Evolutionary conservation across 2,329 filamentous ascomycete species (phyloP), one percentile per base, ranked within the genome.

Genomic region (Monilinia laxa): DNA sequence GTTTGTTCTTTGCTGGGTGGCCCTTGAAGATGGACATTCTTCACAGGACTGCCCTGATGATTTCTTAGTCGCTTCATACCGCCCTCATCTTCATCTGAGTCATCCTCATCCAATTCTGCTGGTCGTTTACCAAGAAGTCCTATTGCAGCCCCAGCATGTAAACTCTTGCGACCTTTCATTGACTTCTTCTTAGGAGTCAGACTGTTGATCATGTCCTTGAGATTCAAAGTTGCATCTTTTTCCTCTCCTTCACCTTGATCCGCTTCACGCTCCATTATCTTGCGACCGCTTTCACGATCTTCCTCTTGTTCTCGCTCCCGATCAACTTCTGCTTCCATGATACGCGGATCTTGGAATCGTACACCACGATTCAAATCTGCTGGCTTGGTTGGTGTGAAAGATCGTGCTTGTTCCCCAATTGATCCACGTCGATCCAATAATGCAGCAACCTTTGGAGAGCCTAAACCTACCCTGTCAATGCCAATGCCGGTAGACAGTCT

Each of bases 151-250:
- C 90, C 90, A 25, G 92, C 86, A 70, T 90, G 88, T 60, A 93
- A 81, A 74, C 90, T 93, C 79, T 93, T 93, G 52, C 90, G 87
- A 18, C 87, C 87, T 66, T 83, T 87, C 9, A 90, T 71, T 7
- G 79, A 77, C 64, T 85, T 88, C 76, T 92, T 91, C 77, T 90
- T 91, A 0, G 91, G 91, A 31, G 90, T 92, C 69, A 94, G 81
- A 66, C 86, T 90, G 68, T 90, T 84, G 68, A 94, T 94, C 85
- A 92, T 89, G 70, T 92, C 89, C 69, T 86, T 90, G 54, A 94
- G 79, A 69, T 87, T 91, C 47, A 87, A 77, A 0, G 89, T 90
- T 3, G 81, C 81, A 70, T 91, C 89, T 57, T 81, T 84, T 45
- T 87, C 85, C 47, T 84, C 82, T 14, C 58, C 58, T 38, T 80